Evolutionary conservation across 2,329 filamentous ascomycete genomes (phyloP).

Genomic region (Fusarium bulbicola): DNA sequence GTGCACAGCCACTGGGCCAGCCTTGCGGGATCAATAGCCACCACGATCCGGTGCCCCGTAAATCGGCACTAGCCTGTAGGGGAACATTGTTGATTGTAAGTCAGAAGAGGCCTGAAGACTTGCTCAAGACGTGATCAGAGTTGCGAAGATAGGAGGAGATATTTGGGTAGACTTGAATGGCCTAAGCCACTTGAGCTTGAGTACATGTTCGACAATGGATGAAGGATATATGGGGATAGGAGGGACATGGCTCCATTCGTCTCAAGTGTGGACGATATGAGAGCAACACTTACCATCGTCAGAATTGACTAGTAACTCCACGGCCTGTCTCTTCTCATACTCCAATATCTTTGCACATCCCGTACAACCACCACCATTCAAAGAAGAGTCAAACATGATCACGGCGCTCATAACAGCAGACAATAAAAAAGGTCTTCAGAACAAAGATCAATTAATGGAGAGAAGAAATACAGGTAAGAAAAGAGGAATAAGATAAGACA

Average conservation of each 20-base stretch:
- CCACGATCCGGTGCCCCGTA: not conserved
- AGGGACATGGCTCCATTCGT: not conserved
- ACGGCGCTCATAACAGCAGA: not conserved
- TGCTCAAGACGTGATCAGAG: not conserved
- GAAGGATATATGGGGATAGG: not conserved
- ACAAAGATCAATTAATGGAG: not conserved
- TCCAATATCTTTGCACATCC: constrained; percentile 40
- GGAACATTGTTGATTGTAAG: constrained; percentile 25
- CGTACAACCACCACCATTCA: constrained; percentile 19
- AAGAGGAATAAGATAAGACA: not conserved
- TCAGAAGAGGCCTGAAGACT: not conserved
- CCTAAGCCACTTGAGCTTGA: not conserved
- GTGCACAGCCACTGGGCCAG: not conserved
- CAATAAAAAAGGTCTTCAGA: not conserved
- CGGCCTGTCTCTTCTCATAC: constrained; percentile 22
- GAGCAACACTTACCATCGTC: constrained; percentile 13
- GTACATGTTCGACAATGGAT: accelerated
- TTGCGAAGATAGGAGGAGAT: too few species aligned
- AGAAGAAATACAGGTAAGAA: not conserved
- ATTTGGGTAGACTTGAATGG: accelerated
- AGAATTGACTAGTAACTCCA: not conserved
- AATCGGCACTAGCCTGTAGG: constrained; percentile 19
- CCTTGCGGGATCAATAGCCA: constrained; percentile 12
- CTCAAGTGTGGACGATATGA: not conserved
- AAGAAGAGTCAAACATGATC: constrained; percentile 10